Evolutionary conservation across 306 rosid genomes (phyloP).

Genomic region (Prunus mume): DNA sequence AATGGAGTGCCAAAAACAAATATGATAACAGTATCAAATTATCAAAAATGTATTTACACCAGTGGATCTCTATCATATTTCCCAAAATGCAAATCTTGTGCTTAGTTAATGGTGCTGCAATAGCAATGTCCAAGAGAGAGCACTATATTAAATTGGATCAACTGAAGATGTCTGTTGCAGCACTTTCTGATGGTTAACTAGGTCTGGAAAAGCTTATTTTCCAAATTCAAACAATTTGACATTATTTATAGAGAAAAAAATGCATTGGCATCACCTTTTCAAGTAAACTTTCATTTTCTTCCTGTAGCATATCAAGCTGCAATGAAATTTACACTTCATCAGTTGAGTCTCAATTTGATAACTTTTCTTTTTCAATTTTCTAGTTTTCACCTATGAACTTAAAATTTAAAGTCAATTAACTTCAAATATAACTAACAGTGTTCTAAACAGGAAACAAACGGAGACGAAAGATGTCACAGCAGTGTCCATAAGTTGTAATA

Average conservation of each 20-base stretch:
- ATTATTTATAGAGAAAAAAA: slow-evolving; percentile 9
- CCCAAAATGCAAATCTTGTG: background rate
- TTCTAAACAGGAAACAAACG: slow-evolving; percentile 5
- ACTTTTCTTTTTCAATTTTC: background rate
- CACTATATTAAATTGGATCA: too few species aligned
- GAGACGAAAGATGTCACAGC: background rate
- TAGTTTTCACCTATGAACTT: background rate
- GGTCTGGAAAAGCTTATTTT: too few species aligned
- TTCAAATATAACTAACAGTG: background rate
- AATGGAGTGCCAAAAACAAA: slow-evolving; percentile 27
- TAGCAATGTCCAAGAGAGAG: too few species aligned
- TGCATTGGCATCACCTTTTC: slow-evolving; percentile 74
- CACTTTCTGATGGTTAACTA: too few species aligned
- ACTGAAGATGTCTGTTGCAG: too few species aligned
- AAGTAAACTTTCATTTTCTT: slow-evolving; percentile 75
- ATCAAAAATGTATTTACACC: background rate
- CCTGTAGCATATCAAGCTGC: slow-evolving; percentile 99
- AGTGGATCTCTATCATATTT: background rate
- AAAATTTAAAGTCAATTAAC: slow-evolving; percentile 10
- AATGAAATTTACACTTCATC: slow-evolving; percentile 36
- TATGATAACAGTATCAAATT: background rate
- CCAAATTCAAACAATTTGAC: background rate
- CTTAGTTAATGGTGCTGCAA: too few species aligned
- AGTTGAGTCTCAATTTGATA: slow-evolving; percentile 15
- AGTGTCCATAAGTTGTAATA: background rate